Evolutionary conservation across 768 basidiomycete species (phyloP).

Genomic region (Hirschioporus abietinus): DNA sequence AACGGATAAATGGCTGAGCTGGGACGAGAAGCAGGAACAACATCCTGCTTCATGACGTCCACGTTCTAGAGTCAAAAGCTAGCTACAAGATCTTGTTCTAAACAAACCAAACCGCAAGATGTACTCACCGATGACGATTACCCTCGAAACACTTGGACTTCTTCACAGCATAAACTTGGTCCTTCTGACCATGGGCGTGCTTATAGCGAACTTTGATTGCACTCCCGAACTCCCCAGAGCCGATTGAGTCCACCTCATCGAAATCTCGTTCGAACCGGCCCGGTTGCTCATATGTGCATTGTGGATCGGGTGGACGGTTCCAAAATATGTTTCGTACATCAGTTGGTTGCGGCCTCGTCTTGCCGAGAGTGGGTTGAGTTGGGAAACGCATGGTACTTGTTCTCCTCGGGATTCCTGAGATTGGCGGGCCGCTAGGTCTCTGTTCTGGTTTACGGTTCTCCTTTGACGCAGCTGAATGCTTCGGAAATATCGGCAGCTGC

Average conservation of each 20-base stretch:
- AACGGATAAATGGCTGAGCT: constrained; percentile 9
- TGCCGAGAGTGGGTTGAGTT: background rate
- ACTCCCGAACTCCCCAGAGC: constrained; percentile 90
- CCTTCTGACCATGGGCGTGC: constrained; percentile 27
- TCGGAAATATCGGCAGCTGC: background rate
- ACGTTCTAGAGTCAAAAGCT: background rate
- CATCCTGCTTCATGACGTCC: no score
- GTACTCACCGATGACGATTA: constrained; percentile 75
- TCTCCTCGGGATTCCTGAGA: background rate
- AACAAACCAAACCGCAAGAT: background rate
- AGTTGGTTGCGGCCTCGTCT: background rate
- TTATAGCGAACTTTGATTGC: constrained; percentile 82
- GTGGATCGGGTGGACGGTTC: background rate
- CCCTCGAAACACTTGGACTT: constrained; percentile 92
- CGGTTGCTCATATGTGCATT: constrained; percentile 37
- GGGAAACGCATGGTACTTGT: background rate
- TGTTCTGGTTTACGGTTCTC: background rate
- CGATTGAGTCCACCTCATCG: constrained; percentile 72
- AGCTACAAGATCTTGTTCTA: constrained; percentile 6
- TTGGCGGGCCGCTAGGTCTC: background rate
- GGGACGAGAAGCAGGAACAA: no score
- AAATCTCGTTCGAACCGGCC: constrained; percentile 81
- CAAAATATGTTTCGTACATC: constrained; percentile 1
- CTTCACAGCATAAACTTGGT: constrained; percentile 78
- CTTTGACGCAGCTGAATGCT: background rate